phyloP scores from a whole-genome alignment of 345 rosid genomes.

The Bruguiera gymnorhiza region DNA sequence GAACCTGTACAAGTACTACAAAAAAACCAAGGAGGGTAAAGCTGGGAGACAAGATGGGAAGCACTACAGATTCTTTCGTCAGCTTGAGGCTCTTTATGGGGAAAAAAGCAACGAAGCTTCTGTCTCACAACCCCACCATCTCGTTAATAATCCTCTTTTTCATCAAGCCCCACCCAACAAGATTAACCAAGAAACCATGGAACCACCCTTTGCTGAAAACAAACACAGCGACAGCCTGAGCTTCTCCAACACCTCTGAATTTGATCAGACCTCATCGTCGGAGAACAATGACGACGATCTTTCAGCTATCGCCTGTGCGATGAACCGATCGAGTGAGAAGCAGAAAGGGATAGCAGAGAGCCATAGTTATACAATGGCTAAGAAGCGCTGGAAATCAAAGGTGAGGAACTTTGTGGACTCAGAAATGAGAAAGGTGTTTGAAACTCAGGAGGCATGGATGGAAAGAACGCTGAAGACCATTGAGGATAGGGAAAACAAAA shows the following conservation, averaged over 20 bases:
- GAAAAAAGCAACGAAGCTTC: slow-evolving; percentile 27
- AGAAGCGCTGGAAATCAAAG: slow-evolving; percentile 37
- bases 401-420: slow-evolving; percentile 45
- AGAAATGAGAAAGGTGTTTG: slow-evolving; percentile 42
- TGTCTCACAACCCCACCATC: slow-evolving; percentile 22
- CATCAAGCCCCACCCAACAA: slow-evolving; percentile 2
- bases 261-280: slow-evolving; percentile 44
- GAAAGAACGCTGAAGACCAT: slow-evolving; percentile 50
- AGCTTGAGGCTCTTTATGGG: slow-evolving; percentile 55
- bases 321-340: slow-evolving; percentile 29
- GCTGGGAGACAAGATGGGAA: slow-evolving; percentile 60
- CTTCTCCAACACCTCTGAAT: slow-evolving; percentile 47
- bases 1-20: slow-evolving; percentile 60
- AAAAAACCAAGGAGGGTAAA: slow-evolving; percentile 63
- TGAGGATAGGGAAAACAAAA: slow-evolving; percentile 50
- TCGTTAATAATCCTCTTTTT: slow-evolving; percentile 15
- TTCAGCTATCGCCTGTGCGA: slow-evolving; percentile 49
- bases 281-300: slow-evolving; percentile 44
- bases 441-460: slow-evolving; percentile 61
- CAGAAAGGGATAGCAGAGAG: slow-evolving; percentile 24
- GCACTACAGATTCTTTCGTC: slow-evolving; percentile 55
- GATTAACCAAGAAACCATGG: slow-evolving; percentile 21
- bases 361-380: slow-evolving; percentile 17
- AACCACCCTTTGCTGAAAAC: slow-evolving; percentile 18
- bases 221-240: slow-evolving; percentile 34